Base-by-base conservation (phyloP, 768 basidiomycete genomes). In the Panellus pusillus region DNA sequence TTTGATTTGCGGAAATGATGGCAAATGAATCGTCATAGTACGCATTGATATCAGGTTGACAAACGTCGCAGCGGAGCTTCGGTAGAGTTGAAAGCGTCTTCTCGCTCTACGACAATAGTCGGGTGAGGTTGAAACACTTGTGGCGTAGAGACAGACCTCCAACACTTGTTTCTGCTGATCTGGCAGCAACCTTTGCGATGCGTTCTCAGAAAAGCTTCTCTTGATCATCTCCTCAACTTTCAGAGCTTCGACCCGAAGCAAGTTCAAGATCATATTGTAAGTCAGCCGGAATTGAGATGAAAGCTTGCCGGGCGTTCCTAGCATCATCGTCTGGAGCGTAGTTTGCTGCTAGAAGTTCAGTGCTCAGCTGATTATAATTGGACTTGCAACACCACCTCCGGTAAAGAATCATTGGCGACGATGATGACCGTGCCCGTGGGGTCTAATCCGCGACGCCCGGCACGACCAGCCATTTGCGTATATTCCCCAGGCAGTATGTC, bases 221-320 rank as follows among this genome's bases (percentile, higher is more conserved):
- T 98, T 98, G 67, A 99, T 98, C 97, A 99, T 99, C 71, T 99
- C 97, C 66, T 99, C 97, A 15, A 98, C 96, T 54, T 86, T 79
- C 43, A 99, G 77, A 0, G 97, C 95, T 66, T 99, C 97, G 9
- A 99, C 97, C 17, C 97, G 86, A 9, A 99, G 79, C 36, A 99
- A 74, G 66, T 99, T 99, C 55, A 99, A 72, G 57, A 99, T 98
- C 97, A 99, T 98, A 69, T 98, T 98, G 72, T 98, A 99, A 1
- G 97, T 99, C 58, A 99, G 78, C 50, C 97, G 81, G 77, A 99
- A 99, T 66, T 98, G 97, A 1, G 96, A 98, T 43, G 87, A 84
- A 15, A 99, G 81, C 68, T 94, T 94, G 51, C 89, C 89, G 1
- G 97, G 93, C 31, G 76, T 83, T n/a, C 97, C 97, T 15, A 96